Evolutionary conservation across 371 early-diverging fungal species (phyloP), one percentile per base, ranked within the genome.

Genomic region (Saksenaea oblongispora): DNA sequence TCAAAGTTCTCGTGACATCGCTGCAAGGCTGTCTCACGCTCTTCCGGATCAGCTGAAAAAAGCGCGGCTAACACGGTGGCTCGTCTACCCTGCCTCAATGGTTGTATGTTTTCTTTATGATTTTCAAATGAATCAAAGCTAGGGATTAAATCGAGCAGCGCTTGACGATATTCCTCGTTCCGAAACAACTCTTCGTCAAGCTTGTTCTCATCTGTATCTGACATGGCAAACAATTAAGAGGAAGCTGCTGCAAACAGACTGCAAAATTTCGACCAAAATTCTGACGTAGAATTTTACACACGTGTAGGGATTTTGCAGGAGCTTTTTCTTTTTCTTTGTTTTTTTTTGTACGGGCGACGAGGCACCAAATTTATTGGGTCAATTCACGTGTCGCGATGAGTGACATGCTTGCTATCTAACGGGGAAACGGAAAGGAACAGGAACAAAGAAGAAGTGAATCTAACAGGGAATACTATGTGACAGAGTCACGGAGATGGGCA

Each of bases 71-170:
- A 72, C 0, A 80, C 73, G 8, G 67, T 69, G 2, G 89, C 89
- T 22, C 86, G 84, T 11, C 94, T 84, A 1, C 95, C 95, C 39
- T 86, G 67, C 0, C 73, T 71, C 17, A 85, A 69, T 24, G 93
- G 93, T 34, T 79, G 72, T 36, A 95, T 92, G 75, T 95, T 95
- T 74, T 95, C 95, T 71, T 93, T 93, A 53, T 89, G 85, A 17
- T 76, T 71, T 66, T 91, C 92, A 56, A 94, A 59, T 5, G 63
- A 56, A 11, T 56, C 65, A 27, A 79, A 76, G 53, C 70, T 58
- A 13, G 82, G 80, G 2, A 79, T 71, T 4, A 61, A 55, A 28
- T 59, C 66, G 34, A 72, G 35, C 18, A 73, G 34, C 34, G 34
- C 28, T 57, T 64, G 56, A 18, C 69, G 62, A 17, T 62, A 61